A percentile compares a stretch with the other conserved stretches of the same genome.
These are phyloP conservation scores for Scleromitrula shiraiana DNA, from an alignment of 2,329 filamentous ascomycete species.

Conservation along the genomic window DNA sequence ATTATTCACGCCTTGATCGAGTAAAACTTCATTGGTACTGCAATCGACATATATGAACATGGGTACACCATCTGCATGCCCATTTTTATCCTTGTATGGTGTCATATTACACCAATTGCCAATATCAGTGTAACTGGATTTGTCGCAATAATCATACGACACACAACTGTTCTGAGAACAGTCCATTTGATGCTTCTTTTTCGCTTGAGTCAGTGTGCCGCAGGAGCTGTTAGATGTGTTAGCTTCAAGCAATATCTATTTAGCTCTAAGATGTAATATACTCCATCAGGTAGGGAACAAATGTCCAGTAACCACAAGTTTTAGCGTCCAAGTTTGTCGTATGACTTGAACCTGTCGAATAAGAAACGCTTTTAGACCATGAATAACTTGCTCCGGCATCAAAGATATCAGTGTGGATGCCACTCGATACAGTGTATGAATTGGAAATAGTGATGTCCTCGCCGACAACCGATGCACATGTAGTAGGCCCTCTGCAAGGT, in stretches of 20 bases:
- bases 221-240: not conserved
- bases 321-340: not conserved
- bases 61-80: not conserved
- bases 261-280: not conserved
- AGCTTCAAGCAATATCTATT: not conserved
- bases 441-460: not conserved
- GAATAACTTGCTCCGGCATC: not conserved
- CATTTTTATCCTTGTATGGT: not conserved
- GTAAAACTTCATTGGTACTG: not conserved
- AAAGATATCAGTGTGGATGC: not conserved
- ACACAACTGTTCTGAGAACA: too few species aligned
- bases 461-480: not conserved
- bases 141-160: not conserved
- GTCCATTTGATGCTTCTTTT: not conserved
- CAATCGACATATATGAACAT: not conserved
- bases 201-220: not conserved
- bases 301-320: conserved; percentile 3
- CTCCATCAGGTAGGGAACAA: not conserved
- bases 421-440: not conserved
- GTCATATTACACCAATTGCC: not conserved
- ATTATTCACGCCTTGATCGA: too few species aligned
- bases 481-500: not conserved
- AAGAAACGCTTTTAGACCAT: not conserved
- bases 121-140: not conserved
- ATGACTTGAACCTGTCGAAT: not conserved